A percentile compares a stretch with the other conserved stretches of the same genome.
phyloP scores from a whole-genome alignment of 2,329 filamentous ascomycete genomes.

The Xylariales sp. region DNA sequence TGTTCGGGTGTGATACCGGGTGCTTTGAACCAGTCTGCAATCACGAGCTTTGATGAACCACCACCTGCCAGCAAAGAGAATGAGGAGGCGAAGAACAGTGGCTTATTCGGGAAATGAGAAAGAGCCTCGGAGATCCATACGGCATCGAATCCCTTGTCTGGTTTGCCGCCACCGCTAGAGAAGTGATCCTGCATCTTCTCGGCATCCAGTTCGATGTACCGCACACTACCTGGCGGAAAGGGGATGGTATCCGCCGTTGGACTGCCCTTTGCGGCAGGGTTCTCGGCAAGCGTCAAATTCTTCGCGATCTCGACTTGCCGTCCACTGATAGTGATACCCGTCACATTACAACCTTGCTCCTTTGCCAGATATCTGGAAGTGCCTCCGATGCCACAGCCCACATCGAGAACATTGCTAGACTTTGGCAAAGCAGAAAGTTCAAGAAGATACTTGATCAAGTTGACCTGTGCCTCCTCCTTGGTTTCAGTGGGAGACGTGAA shows the following conservation, averaged over 20 bases:
- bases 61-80: conserved; percentile 41
- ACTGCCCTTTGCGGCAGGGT: conserved; percentile 1
- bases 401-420: conserved; percentile 46
- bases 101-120: conserved; percentile 56
- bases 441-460: conserved; percentile 52
- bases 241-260: conserved; percentile 6
- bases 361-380: conserved; percentile 52
- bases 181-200: conserved; percentile 56
- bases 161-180: conserved; percentile 23
- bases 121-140: conserved; percentile 61
- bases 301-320: conserved; percentile 55
- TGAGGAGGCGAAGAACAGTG: conserved; percentile 52
- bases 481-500: conserved; percentile 45
- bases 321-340: conserved; percentile 56
- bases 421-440: conserved; percentile 36
- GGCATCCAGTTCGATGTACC: conserved; percentile 55
- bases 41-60: conserved; percentile 43
- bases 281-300: conserved; percentile 38
- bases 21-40: conserved; percentile 60
- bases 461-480: conserved; percentile 54
- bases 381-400: conserved; percentile 57
- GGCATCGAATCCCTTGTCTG: conserved; percentile 38
- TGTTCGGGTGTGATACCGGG: conserved; percentile 36
- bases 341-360: conserved; percentile 46
- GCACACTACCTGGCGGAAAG: conserved; percentile 30